Conservation (phyloP, 2,329 filamentous ascomycete genomes). For the Colletotrichum sansevieriae region DNA sequence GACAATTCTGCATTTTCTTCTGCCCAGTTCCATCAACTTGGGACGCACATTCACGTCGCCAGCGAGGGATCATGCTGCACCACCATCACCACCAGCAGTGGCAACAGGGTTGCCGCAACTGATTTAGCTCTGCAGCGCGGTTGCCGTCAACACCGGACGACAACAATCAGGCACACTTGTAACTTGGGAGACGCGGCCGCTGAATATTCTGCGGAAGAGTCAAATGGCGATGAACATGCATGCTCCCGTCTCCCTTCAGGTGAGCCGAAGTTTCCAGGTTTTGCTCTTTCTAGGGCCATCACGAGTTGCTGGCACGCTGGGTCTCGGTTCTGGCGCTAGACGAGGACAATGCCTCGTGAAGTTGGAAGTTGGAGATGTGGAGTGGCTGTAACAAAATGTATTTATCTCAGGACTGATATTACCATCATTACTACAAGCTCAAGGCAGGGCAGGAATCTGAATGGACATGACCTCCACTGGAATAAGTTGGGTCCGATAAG, state of each 20-base stretch:
- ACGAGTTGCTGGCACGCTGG: slow-evolving; percentile 20
- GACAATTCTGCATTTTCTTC: slow-evolving; percentile 13
- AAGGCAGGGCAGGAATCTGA: background rate
- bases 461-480: background rate
- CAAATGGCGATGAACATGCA: slow-evolving; percentile 9
- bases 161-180: slow-evolving; percentile 28
- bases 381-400: background rate
- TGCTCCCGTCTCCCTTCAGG: slow-evolving; percentile 1
- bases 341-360: background rate
- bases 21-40: slow-evolving; percentile 1
- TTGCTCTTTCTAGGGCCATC: background rate
- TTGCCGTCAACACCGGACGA: slow-evolving; percentile 10
- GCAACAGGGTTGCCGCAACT: slow-evolving; percentile 15
- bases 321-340: slow-evolving; percentile 12
- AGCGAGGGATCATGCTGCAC: slow-evolving; percentile 25
- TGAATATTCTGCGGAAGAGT: background rate
- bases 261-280: slow-evolving; percentile 14
- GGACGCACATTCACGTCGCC: slow-evolving; percentile 6
- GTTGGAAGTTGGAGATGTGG: background rate
- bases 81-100: slow-evolving; percentile 5
- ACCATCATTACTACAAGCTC: background rate
- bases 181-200: slow-evolving; percentile 20
- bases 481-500: background rate
- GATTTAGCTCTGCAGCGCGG: slow-evolving; percentile 5
- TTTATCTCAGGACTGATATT: background rate